phyloP scores from a whole-genome alignment of 768 basidiomycete species.

The Amanita subjunquillea region DNA sequence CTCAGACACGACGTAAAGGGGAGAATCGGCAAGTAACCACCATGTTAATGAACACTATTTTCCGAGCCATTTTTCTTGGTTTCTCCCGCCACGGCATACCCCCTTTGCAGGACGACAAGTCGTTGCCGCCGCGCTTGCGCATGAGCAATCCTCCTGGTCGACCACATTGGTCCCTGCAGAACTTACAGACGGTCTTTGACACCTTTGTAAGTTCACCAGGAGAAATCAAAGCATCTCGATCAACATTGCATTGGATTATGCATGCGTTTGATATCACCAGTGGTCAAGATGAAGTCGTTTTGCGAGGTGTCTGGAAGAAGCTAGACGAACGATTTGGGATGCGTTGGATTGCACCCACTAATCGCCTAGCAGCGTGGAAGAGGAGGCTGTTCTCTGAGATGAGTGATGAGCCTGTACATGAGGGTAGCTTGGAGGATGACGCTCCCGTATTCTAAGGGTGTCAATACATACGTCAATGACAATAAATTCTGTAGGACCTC shows the following conservation, averaged over 20 bases:
- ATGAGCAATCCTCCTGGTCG: conserved; percentile 7
- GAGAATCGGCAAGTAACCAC: conserved; percentile 20
- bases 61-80: conserved; percentile 67
- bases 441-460: background rate
- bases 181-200: conserved; percentile 47
- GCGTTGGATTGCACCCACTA: conserved; percentile 30
- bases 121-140: background rate
- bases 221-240: conserved; percentile 29
- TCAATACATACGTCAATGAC: background rate
- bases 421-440: background rate
- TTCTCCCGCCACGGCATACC: conserved; percentile 51
- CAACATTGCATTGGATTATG: conserved; percentile 58
- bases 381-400: conserved; percentile 22
- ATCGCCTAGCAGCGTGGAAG: conserved; percentile 32
- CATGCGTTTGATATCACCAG: conserved; percentile 55
- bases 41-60: conserved; percentile 33
- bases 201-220: conserved; percentile 51
- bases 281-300: conserved; percentile 31
- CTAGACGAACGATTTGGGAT: conserved; percentile 45
- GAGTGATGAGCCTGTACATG: background rate
- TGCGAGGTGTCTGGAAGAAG: conserved; percentile 47
- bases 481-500: background rate
- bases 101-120: conserved; percentile 6
- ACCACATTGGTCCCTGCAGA: conserved; percentile 45
- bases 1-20: conserved; percentile 13